A percentile compares a stretch with the other conserved stretches of the same genome.
phyloP scores from a whole-genome alignment of 169 alveolate genomes.

The Perkinsus olseni region DNA sequence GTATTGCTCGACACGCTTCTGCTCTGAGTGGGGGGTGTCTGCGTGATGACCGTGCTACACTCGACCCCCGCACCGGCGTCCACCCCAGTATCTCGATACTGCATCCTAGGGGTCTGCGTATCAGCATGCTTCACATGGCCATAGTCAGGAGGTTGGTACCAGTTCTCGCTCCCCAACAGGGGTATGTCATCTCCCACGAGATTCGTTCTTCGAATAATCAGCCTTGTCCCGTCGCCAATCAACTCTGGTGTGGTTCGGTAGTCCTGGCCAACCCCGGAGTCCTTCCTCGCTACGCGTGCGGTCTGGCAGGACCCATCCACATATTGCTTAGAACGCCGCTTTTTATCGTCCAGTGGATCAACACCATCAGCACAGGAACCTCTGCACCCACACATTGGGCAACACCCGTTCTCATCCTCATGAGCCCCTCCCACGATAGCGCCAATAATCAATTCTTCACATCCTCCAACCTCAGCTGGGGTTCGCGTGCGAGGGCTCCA shows the following conservation, averaged over 20 bases:
- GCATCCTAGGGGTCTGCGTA: background rate
- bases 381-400: background rate
- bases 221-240: background rate
- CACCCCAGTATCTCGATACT: background rate
- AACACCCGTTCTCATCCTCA: too few relatives aligned
- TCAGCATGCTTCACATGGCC: background rate
- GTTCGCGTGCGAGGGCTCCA: background rate
- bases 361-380: background rate
- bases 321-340: background rate
- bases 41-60: background rate
- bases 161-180: background rate
- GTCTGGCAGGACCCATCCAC: background rate
- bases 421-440: background rate
- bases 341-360: background rate
- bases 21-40: background rate
- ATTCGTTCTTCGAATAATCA: background rate
- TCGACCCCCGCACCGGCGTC: background rate
- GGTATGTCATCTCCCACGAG: background rate
- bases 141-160: background rate
- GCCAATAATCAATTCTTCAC: background rate
- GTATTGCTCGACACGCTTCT: background rate
- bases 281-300: background rate
- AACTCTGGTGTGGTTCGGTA: too few relatives aligned
- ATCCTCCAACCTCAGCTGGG: background rate
- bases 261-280: background rate